These are phyloP conservation scores for Nadsonia starkeyi-henricii DNA, from an alignment of 1,139 yeast species.

Conservation along the genomic window DNA sequence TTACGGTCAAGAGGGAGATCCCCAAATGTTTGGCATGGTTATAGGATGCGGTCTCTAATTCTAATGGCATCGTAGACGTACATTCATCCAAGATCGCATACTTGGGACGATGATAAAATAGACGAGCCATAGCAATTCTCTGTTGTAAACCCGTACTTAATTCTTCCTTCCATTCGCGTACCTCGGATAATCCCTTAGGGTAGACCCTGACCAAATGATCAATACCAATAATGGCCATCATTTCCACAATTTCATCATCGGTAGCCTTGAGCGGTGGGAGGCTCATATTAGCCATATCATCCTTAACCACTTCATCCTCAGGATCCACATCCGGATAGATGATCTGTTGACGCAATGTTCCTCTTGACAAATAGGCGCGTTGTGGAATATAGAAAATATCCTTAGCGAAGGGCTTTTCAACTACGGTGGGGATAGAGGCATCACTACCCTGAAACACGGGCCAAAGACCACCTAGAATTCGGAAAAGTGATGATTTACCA, in stretches of 20 bases:
- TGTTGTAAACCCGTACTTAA: slow-evolving; percentile 88
- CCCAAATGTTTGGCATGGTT: slow-evolving; percentile 68
- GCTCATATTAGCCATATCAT: background rate
- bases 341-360: slow-evolving; percentile 74
- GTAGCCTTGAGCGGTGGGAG: slow-evolving; percentile 25
- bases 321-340: slow-evolving; percentile 68
- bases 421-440: slow-evolving; percentile 14
- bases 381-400: slow-evolving; percentile 87
- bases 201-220: slow-evolving; percentile 23
- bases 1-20: slow-evolving; percentile 76
- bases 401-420: slow-evolving; percentile 41
- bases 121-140: slow-evolving; percentile 82
- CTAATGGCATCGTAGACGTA: slow-evolving; percentile 85
- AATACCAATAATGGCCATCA: slow-evolving; percentile 33
- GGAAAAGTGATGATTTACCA: slow-evolving; percentile 82
- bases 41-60: slow-evolving; percentile 84
- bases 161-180: slow-evolving; percentile 80
- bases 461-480: slow-evolving; percentile 90
- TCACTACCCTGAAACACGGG: slow-evolving; percentile 52
- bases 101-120: slow-evolving; percentile 80
- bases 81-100: slow-evolving; percentile 94
- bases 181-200: slow-evolving; percentile 47
- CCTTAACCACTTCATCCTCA: slow-evolving; percentile 27
- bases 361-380: slow-evolving; percentile 67
- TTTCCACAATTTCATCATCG: slow-evolving; percentile 49